Percentiles rank a stretch among this genome's conserved stretches.
phyloP scores from a whole-genome alignment of 306 rosid species.

The Chamaecrista fasciculata region DNA sequence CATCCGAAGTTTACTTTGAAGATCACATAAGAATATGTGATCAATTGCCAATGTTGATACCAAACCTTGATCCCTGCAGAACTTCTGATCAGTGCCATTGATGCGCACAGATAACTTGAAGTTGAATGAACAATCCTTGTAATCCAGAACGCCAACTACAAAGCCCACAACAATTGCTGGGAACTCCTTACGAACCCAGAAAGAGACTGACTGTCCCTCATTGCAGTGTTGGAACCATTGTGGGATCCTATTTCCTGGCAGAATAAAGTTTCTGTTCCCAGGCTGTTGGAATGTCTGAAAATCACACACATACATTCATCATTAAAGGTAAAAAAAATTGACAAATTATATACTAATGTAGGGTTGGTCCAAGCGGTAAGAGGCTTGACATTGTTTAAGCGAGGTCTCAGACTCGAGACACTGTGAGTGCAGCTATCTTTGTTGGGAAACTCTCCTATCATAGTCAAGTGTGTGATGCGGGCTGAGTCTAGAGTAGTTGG shows the following conservation, averaged over 20 bases:
- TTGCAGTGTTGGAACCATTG: neutral
- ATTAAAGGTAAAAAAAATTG: neutral
- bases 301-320: neutral
- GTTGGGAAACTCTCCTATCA: too few species aligned
- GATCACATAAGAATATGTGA: neutral
- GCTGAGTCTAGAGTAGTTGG: too few species aligned
- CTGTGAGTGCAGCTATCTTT: too few species aligned
- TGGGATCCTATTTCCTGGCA: neutral
- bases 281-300: neutral
- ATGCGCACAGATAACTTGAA: neutral
- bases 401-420: too few species aligned
- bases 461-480: too few species aligned
- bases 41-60: too few species aligned
- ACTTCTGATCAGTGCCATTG: neutral
- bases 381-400: too few species aligned
- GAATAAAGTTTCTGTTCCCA: neutral
- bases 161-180: neutral
- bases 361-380: too few species aligned
- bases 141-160: neutral
- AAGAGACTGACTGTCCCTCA: neutral
- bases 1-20: neutral
- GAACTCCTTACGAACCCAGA: constrained; percentile 1
- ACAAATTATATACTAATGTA: neutral
- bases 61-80: neutral
- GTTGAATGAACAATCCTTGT: neutral